These are phyloP conservation scores for Neonectria coccinea DNA, from an alignment of 2,329 filamentous ascomycete species.

Conservation along the genomic window DNA sequence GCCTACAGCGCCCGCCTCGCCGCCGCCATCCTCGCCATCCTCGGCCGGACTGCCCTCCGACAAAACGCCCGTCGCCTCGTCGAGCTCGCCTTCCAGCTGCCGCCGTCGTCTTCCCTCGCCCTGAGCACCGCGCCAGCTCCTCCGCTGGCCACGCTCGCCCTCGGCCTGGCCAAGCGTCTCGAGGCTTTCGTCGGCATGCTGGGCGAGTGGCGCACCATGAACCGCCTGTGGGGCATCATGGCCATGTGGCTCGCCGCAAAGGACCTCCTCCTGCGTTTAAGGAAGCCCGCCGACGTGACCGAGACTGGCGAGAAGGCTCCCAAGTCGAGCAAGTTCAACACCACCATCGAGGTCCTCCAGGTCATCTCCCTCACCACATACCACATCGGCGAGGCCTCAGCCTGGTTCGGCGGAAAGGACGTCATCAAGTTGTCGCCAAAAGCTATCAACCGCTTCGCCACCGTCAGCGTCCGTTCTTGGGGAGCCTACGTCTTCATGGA, in stretches of 20 bases:
- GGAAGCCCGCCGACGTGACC: conserved; percentile 51
- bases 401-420: conserved; percentile 80
- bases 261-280: conserved; percentile 52
- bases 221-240: conserved; percentile 81
- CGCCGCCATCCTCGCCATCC: conserved; percentile 61
- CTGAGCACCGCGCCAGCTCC: conserved; percentile 54
- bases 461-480: conserved; percentile 86
- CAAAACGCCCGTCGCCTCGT: conserved; percentile 64
- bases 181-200: conserved; percentile 73
- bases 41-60: conserved; percentile 69
- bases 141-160: conserved; percentile 57
- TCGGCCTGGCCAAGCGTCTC: conserved; percentile 65
- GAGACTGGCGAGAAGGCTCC: conserved; percentile 47
- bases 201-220: conserved; percentile 77
- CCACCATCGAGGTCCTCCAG: conserved; percentile 72
- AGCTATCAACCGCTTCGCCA: conserved; percentile 70
- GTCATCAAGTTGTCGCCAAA: conserved; percentile 70
- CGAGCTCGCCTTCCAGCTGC: conserved; percentile 64
- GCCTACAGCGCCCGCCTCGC: conserved; percentile 74
- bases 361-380: conserved; percentile 75
- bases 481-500: conserved; percentile 81
- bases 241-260: conserved; percentile 78
- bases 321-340: conserved; percentile 53
- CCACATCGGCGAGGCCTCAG: conserved; percentile 86
- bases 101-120: conserved; percentile 61